Base-by-base conservation (phyloP, 768 basidiomycete species). In the Leccinum rimulosum region DNA sequence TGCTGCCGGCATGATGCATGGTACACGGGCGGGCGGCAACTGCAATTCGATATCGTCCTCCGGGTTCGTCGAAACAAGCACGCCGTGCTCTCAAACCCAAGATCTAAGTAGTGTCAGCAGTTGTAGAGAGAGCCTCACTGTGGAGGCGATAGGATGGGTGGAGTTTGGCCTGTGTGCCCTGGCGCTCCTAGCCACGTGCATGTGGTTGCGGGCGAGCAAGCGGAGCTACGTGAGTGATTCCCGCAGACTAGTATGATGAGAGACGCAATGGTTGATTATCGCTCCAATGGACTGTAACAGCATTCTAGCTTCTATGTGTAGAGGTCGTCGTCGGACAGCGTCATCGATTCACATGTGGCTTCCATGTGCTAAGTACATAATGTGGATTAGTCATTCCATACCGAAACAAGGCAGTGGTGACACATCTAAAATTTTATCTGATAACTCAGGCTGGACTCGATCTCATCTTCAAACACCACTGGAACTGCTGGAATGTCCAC, bases 141-240 rank as follows among this genome's bases (percentile, higher is more conserved):
- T 90, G 7, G 87, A 88, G 71, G 85, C 85, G 1, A 68, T 91
- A 15, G 88, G 87, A 5, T 91, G 90, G 89, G 82, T 86, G 52
- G 88, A 89, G 63, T 85, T 90, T 61, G 81, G 79, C 7, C 70
- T 92, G 19, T 86, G 86, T 65, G 55, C 78, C 11, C 56, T 85
- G 60, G 83, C 87, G 7, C 70, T 88, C 47, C 55, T 80, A 5
- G 77, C 79, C 33, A 87, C 88, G 12, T 79, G 83, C 49, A 68
- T 79, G 64, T 84, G 82, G 82, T 69, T 82, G 66, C 74, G 75
- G 19, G 65, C 70, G 47, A 73, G 75, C 40, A 68, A 74, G 63
- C 70, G 74, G 59, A 72, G 70, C 62, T 78, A 70, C 60, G 74
- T 79, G 62, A 72, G 75, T 63, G 79, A 75, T 68, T 80, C 79